Conservation (phyloP, 306 rosid species). For the Phaseolus lunatus region DNA sequence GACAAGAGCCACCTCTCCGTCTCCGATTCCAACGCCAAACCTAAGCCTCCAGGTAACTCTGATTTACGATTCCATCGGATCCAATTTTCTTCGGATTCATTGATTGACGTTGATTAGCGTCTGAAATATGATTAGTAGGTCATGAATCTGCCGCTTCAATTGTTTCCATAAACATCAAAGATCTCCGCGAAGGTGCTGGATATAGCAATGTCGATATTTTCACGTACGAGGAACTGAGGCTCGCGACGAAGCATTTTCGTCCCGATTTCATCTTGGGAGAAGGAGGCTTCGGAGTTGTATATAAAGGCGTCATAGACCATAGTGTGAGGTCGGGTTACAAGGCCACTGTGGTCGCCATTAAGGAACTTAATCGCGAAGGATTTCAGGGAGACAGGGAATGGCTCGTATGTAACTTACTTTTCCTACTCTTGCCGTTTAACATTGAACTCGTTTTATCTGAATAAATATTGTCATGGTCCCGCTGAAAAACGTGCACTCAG, state of each 20-base stretch:
- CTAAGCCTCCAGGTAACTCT: slow-evolving; percentile 49
- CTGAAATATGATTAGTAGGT: slow-evolving; percentile 34
- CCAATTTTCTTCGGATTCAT: not conserved
- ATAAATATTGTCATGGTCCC: not conserved
- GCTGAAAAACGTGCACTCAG: not conserved
- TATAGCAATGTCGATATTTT: slow-evolving; percentile 76
- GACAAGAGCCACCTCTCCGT: slow-evolving; percentile 41
- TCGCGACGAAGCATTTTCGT: slow-evolving; percentile 80
- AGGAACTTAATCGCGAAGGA: slow-evolving; percentile 97
- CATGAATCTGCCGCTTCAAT: slow-evolving; percentile 51
- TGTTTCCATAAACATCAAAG: slow-evolving; percentile 67
- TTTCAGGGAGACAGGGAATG: slow-evolving; percentile 99
- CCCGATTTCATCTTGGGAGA: slow-evolving; percentile 91
- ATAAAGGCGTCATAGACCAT: slow-evolving; percentile 84
- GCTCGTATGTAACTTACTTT: slow-evolving; percentile 79
- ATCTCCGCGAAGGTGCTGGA: slow-evolving; percentile 75
- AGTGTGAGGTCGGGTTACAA: slow-evolving; percentile 69
- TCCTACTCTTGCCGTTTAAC: not conserved
- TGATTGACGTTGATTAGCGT: not conserved
- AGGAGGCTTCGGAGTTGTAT: slow-evolving; percentile 97
- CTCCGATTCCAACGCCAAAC: slow-evolving; percentile 44
- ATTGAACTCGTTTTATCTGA: slow-evolving; percentile 9
- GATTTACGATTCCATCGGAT: not conserved
- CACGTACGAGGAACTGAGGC: slow-evolving; percentile 72
- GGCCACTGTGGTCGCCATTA: slow-evolving; percentile 79